Conservation (phyloP, 78 protist genomes). For the Ministeria vibrans region DNA sequence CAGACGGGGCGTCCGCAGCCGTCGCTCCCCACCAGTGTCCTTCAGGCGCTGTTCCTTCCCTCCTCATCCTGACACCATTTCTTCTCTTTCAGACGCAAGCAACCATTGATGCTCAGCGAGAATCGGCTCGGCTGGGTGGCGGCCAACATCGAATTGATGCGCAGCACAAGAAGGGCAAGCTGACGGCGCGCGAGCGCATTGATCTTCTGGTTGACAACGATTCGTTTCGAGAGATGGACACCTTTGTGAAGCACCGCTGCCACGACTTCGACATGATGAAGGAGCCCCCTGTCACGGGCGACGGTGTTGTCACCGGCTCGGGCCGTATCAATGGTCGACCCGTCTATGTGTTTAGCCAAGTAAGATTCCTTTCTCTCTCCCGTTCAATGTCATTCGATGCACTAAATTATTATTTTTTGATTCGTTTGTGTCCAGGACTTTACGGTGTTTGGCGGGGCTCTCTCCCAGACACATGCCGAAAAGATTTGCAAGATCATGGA, state of each 20-base stretch:
- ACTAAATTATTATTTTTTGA: no score
- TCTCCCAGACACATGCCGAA: slow-evolving; percentile 89
- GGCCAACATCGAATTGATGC: slow-evolving; percentile 36
- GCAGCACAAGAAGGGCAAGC: slow-evolving; percentile 78
- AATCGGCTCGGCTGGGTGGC: slow-evolving; percentile 52
- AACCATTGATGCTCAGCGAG: not conserved
- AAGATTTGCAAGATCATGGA: slow-evolving; percentile 98
- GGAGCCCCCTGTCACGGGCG: slow-evolving; percentile 62
- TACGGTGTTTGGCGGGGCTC: slow-evolving; percentile 94
- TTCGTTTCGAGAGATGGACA: slow-evolving; percentile 82
- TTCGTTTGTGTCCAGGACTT: no score
- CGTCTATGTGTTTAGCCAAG: slow-evolving; percentile 89
- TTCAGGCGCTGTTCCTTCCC: not conserved
- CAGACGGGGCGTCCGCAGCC: not conserved
- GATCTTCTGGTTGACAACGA: slow-evolving; percentile 78
- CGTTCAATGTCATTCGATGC: no score
- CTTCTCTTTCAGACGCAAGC: not conserved
- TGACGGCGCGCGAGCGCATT: slow-evolving; percentile 94
- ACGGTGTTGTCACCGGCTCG: slow-evolving; percentile 91
- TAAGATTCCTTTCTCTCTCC: no score
- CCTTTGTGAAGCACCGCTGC: slow-evolving; percentile 86
- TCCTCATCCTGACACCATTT: not conserved
- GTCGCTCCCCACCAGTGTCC: not conserved
- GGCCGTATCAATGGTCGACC: slow-evolving; percentile 90
- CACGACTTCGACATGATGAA: slow-evolving; percentile 82